phyloP scores from a whole-genome alignment of 1,284 basidiomycete genomes.

The Flammula alnicola region DNA sequence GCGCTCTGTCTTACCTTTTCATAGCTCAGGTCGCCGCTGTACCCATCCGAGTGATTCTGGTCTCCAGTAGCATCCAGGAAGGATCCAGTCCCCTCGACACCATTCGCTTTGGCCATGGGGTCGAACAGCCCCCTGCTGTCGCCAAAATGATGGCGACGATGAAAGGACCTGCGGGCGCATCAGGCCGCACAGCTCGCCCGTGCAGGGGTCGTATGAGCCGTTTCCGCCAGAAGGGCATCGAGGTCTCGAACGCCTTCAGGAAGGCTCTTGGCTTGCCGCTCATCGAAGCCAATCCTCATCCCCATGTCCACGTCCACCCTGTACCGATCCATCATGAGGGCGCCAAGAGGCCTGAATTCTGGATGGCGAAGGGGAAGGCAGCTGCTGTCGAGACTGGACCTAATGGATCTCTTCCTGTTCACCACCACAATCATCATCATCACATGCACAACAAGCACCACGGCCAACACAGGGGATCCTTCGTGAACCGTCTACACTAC shows the following conservation, averaged over 20 bases:
- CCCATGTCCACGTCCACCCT: constrained; percentile 21
- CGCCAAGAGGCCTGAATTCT: constrained; percentile 1
- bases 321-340: constrained; percentile 21
- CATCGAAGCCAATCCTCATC: constrained; percentile 35
- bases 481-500: constrained; percentile 61
- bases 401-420: neutral
- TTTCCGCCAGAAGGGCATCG: constrained; percentile 45
- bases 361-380: constrained; percentile 2
- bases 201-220: constrained; percentile 24
- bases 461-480: constrained; percentile 31
- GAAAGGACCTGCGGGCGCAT: neutral
- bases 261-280: constrained; percentile 51
- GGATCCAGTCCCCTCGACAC: constrained; percentile 10
- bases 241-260: constrained; percentile 53
- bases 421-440: constrained; percentile 14
- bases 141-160: constrained; percentile 7
- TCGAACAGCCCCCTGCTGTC: constrained; percentile 14
- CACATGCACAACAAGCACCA: constrained; percentile 33
- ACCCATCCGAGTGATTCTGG: constrained; percentile 34
- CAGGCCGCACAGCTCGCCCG: constrained; percentile 17
- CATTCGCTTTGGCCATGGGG: constrained; percentile 37
- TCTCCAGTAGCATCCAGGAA: constrained; percentile 26
- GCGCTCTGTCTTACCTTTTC: constrained; percentile 6
- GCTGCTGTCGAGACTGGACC: too few relatives aligned
- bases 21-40: constrained; percentile 35